Percentiles rank a stretch among this genome's conserved stretches.
phyloP scores from a whole-genome alignment of 176 grass and related monocot genomes.

The Carex kokanica region DNA sequence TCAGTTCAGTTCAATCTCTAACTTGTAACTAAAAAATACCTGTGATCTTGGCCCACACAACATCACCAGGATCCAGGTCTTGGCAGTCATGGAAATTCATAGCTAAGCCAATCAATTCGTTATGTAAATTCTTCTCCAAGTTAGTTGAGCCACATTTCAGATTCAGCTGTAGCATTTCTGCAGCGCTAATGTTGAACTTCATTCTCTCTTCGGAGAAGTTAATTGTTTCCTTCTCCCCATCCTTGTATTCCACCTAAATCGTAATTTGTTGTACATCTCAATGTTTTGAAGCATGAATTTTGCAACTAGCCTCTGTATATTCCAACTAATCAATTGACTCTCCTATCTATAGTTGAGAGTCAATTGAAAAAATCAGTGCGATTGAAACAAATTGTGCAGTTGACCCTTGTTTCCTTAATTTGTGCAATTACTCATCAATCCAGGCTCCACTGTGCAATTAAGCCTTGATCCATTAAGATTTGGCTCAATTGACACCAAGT shows the following conservation, averaged over 20 bases:
- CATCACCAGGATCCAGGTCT: slow-evolving; percentile 77
- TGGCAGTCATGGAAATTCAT: slow-evolving; percentile 89
- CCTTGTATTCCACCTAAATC: slow-evolving; percentile 73
- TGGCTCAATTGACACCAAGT: not conserved
- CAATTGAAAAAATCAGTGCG: not conserved
- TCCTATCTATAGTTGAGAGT: not conserved
- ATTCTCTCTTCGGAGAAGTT: slow-evolving; percentile 63
- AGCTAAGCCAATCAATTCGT: slow-evolving; percentile 88
- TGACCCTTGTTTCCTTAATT: slow-evolving; percentile 3
- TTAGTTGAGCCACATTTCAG: slow-evolving; percentile 66
- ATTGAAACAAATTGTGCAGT: not conserved
- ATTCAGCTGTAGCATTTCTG: slow-evolving; percentile 62
- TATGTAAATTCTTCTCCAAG: slow-evolving; percentile 60
- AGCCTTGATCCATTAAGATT: not conserved
- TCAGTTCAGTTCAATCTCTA: not conserved
- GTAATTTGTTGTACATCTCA: not conserved
- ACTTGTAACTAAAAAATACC: slow-evolving; percentile 39
- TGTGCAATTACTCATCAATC: not conserved
- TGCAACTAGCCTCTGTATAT: not conserved
- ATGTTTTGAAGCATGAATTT: not conserved
- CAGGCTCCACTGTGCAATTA: not conserved
- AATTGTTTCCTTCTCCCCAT: slow-evolving; percentile 70
- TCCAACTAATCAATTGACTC: not conserved
- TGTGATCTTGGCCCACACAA: slow-evolving; percentile 99
- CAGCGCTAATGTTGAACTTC: slow-evolving; percentile 64